Evolutionary conservation across 2,329 filamentous ascomycete genomes (phyloP).

Genomic region (Zasmidium citrigriseum): DNA sequence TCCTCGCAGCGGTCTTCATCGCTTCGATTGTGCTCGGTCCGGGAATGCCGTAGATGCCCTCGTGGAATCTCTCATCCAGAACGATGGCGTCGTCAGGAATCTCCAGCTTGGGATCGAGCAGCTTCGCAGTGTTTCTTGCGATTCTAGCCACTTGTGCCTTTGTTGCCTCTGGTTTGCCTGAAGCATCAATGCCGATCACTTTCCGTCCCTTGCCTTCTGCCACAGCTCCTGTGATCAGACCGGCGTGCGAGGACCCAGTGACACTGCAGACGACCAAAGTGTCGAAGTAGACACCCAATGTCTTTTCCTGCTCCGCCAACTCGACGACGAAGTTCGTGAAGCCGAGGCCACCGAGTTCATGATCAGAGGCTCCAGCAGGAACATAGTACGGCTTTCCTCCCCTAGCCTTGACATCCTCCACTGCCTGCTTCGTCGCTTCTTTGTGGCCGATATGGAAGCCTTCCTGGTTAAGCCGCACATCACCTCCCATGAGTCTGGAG

Average conservation of each 20-base stretch:
- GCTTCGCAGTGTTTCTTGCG: conserved; percentile 62
- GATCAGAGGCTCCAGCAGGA: conserved; percentile 69
- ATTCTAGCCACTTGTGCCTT: conserved; percentile 67
- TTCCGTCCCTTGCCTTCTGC: conserved; percentile 47
- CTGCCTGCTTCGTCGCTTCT: conserved; percentile 52
- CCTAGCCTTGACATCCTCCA: conserved; percentile 52
- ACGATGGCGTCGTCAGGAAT: conserved; percentile 64
- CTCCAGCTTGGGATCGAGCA: conserved; percentile 64
- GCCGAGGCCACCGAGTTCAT: conserved; percentile 68
- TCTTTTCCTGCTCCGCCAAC: conserved; percentile 63
- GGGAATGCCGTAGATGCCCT: conserved; percentile 67
- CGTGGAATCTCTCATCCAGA: conserved; percentile 67
- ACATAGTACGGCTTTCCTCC: conserved; percentile 71
- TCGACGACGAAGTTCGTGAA: conserved; percentile 73
- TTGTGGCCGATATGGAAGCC: conserved; percentile 69
- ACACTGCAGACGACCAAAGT: conserved; percentile 66
- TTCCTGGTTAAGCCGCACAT: conserved; percentile 61
- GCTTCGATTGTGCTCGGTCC: conserved; percentile 66
- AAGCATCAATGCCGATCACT: conserved; percentile 69
- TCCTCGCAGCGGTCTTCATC: conserved; percentile 67
- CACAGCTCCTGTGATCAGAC: conserved; percentile 73
- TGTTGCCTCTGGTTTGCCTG: conserved; percentile 62
- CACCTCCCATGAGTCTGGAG: conserved; percentile 53
- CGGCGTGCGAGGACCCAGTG: conserved; percentile 69
- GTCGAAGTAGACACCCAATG: conserved; percentile 66